Conservation (phyloP, 345 rosid species). For the Hypericum perforatum region DNA sequence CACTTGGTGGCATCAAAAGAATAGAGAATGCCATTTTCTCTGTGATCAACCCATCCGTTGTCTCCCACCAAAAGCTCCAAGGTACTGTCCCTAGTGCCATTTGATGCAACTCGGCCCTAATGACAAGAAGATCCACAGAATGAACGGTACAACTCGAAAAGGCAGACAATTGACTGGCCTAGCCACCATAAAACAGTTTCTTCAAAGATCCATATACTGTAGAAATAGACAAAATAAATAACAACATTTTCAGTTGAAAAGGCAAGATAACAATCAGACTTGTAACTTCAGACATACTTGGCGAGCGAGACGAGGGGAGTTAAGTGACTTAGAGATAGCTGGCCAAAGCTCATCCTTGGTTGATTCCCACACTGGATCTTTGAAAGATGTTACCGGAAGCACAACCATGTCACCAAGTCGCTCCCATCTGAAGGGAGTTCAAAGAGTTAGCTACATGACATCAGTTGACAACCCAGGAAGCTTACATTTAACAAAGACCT, state of each 20-base stretch:
- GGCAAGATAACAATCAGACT: not conserved
- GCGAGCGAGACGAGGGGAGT: conserved; percentile 59
- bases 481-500: conserved; percentile 3
- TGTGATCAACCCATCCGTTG: conserved; percentile 81
- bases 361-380: conserved; percentile 64
- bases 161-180: no score
- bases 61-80: conserved; percentile 79
- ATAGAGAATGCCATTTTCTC: conserved; percentile 79
- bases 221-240: no score
- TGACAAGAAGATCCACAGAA: no score
- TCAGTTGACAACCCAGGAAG: not conserved
- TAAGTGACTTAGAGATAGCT: conserved; percentile 48
- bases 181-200: no score
- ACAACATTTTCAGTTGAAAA: no score
- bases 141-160: no score
- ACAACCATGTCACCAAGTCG: conserved; percentile 79
- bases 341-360: conserved; percentile 69
- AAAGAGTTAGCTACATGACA: conserved; percentile 1
- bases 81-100: conserved; percentile 73
- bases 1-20: conserved; percentile 89
- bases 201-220: no score
- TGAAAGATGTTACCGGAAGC: conserved; percentile 68
- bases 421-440: conserved; percentile 61
- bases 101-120: conserved; percentile 72
- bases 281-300: conserved; percentile 38